Base-by-base conservation (phyloP, 305 asterid species). In the Stenogyne calaminthoides region DNA sequence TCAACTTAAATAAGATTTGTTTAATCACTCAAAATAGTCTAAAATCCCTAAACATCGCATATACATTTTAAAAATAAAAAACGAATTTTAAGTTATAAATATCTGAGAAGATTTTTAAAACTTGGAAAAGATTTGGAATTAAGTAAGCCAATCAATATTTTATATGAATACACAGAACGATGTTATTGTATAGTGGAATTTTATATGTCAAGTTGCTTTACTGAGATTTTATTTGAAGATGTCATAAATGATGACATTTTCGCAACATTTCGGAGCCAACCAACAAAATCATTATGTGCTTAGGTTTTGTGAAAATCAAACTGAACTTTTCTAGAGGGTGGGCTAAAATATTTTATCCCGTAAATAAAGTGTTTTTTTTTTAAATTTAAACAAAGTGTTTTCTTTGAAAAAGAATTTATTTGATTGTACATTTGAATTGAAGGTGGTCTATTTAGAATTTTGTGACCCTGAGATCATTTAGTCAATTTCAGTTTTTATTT, bases 211-310 rank as follows among this genome's bases (percentile, higher is more conserved):
- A 78, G 79, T 78, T 74, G 82, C 15, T 74, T 64, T 56, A 63
- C 67, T 74, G 11, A 56, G 73, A 74, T 79, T 52, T 73, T n/a
- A 49, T 64, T 49, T 64, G 71, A 70, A 71, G 67, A 75, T 25
- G 78, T 66, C 77, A 71, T 62, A 52, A 47, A 71, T 79, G 77
- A 71, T 75, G 68, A 42, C 70, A 75, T 39, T 62, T 73, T 72
- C 16, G 42, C 8, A 61, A 18, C 54, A 46, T 49, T 60, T 37
- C 51, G 44, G 15, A 20, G 44, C 52, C 71, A 71, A 49, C 56
- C 56, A 49, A 60, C 76, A 71, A 71, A 71, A 78, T 65, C 63
- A 75, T 78, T 78, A 58, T 19, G 49, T 70, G 27, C 47, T 61
- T 60, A 2, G 58, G 55, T 81, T 74, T 60, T 25, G 61, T 60